phyloP scores from a whole-genome alignment of 164 flowering plant genomes.

The Macadamia tetraphylla region DNA sequence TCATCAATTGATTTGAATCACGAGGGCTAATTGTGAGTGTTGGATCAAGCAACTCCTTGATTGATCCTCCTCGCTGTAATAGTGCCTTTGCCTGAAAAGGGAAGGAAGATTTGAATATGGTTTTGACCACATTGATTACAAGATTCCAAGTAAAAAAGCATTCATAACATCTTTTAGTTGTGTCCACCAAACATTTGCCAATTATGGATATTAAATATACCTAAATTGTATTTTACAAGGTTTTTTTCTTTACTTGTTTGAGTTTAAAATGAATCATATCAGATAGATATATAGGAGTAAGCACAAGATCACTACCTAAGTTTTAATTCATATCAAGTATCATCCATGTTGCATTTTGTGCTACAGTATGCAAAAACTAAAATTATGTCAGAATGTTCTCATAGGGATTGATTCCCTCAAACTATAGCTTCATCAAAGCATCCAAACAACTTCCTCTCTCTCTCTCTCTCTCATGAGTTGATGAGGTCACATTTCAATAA shows the following conservation, averaged over 20 bases:
- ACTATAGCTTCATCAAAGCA: background rate
- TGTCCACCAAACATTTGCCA: background rate
- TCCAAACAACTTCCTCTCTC: no score
- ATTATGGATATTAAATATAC: background rate
- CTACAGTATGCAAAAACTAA: no score
- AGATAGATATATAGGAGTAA: background rate
- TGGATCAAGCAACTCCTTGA: conserved; percentile 42
- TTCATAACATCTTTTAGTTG: background rate
- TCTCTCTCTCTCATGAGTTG: no score
- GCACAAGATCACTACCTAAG: background rate
- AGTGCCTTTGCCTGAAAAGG: conserved; percentile 71
- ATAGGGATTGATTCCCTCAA: background rate
- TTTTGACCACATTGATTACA: background rate
- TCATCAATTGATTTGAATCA: conserved; percentile 28
- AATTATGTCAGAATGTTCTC: background rate
- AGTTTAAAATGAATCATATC: no score
- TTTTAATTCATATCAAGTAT: background rate
- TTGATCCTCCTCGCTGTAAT: conserved; percentile 40
- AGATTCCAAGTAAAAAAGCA: background rate
- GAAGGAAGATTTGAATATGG: background rate
- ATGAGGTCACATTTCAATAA: background rate
- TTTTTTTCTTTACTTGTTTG: no score
- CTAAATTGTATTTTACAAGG: no score
- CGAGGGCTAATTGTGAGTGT: conserved; percentile 26
- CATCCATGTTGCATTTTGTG: background rate